phyloP scores from a whole-genome alignment of 345 rosid species.

The Eucalyptus lansdowneana region DNA sequence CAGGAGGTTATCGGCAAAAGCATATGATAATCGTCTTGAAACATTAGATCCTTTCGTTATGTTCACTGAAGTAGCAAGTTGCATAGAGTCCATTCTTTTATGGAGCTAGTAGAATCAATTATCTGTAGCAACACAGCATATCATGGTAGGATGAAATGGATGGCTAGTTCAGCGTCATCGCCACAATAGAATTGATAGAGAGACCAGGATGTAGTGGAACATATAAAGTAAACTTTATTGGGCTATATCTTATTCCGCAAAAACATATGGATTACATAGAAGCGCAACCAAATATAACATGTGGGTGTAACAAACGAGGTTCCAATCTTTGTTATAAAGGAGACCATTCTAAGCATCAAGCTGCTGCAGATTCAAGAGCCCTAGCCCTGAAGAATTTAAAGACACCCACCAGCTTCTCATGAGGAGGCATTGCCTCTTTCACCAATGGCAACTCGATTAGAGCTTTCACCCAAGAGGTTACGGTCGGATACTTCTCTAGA shows the following conservation, averaged over 20 bases:
- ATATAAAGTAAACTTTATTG: background rate
- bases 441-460: conserved; percentile 6
- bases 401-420: conserved; percentile 1
- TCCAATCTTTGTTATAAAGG: background rate
- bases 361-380: background rate
- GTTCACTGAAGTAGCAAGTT: background rate
- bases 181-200: background rate
- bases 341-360: background rate
- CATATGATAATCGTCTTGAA: background rate
- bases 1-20: background rate
- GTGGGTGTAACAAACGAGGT: background rate
- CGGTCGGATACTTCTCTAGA: conserved; percentile 4
- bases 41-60: background rate
- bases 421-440: conserved; percentile 4
- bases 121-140: background rate
- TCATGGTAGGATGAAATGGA: too few species aligned
- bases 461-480: conserved; percentile 7
- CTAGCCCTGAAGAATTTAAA: background rate
- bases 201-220: background rate
- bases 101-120: background rate
- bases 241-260: background rate
- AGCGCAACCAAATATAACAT: background rate
- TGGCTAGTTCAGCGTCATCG: background rate
- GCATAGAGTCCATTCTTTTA: background rate
- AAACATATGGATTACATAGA: background rate